phyloP scores from a whole-genome alignment of 345 rosid genomes.

The Crucihimalaya himalaica region DNA sequence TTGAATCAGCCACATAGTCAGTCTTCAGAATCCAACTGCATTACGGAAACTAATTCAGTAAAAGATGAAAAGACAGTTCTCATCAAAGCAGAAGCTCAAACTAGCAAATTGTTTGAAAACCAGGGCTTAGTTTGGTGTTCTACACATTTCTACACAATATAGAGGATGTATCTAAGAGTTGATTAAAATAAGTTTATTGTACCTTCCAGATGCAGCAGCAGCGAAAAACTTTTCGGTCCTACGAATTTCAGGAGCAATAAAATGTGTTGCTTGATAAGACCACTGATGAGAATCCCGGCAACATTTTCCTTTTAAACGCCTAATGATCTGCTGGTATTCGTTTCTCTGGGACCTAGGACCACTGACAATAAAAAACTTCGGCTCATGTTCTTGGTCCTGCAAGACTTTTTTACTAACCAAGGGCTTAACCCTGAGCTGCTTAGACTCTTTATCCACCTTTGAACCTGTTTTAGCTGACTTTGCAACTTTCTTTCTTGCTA shows the following conservation, averaged over 20 bases:
- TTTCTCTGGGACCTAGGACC: conserved; percentile 74
- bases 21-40: conserved; percentile 95
- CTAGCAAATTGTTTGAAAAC: neutral
- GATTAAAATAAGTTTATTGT: neutral
- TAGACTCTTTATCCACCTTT: conserved; percentile 39
- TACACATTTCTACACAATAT: neutral
- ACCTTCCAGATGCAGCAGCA: conserved; percentile 68
- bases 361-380: conserved; percentile 64
- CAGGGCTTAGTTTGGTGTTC: neutral
- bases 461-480: conserved; percentile 22
- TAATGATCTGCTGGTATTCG: conserved; percentile 68
- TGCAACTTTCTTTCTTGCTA: conserved; percentile 34
- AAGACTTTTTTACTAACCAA: conserved; percentile 20
- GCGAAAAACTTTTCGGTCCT: conserved; percentile 86
- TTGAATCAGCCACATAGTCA: conserved; percentile 72
- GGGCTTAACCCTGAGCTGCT: conserved; percentile 34
- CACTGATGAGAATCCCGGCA: conserved; percentile 95
- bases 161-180: neutral
- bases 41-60: conserved; percentile 17
- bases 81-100: neutral
- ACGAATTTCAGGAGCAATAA: conserved; percentile 68
- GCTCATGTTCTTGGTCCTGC: conserved; percentile 43
- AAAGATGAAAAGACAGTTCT: neutral
- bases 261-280: conserved; percentile 97
- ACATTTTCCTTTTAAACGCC: conserved; percentile 65